Percentiles rank a stretch among this genome's conserved stretches.
phyloP scores from a whole-genome alignment of 116 monocot species.

The Iris pallida region DNA sequence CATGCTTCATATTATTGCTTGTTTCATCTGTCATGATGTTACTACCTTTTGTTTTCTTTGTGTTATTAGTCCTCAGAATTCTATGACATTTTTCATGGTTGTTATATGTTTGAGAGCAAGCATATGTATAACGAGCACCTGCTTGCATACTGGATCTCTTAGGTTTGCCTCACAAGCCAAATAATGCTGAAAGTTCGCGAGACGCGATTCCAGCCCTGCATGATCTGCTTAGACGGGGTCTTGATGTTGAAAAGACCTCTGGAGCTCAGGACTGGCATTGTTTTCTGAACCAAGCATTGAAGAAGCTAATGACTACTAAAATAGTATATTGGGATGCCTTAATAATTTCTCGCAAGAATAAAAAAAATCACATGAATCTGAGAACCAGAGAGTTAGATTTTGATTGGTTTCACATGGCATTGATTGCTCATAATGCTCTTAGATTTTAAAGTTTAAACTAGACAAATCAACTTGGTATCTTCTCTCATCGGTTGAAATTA shows the following conservation, averaged over 20 bases:
- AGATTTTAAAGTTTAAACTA: no score
- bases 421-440: slow-evolving; percentile 94
- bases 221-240: slow-evolving; percentile 89
- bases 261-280: slow-evolving; percentile 89
- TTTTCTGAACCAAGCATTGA: slow-evolving; percentile 78
- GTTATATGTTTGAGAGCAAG: no score
- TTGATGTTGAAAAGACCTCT: slow-evolving; percentile 81
- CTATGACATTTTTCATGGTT: no score
- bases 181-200: slow-evolving; percentile 66
- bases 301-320: slow-evolving; percentile 62
- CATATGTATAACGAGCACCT: no score
- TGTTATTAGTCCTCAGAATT: no score
- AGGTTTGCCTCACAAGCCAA: slow-evolving; percentile 56
- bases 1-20: no score
- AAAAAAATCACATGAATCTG: slow-evolving; percentile 82
- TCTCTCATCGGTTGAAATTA: neutral
- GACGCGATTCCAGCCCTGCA: slow-evolving; percentile 78
- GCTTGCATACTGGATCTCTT: slow-evolving; percentile 86
- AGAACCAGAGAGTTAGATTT: slow-evolving; percentile 83
- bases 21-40: no score
- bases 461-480: slow-evolving; percentile 79
- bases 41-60: no score
- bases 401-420: slow-evolving; percentile 71
- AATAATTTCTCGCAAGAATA: slow-evolving; percentile 71
- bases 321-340: slow-evolving; percentile 82